Base-by-base conservation (phyloP, 768 basidiomycete species). In the Phanerochaete sordida region DNA sequence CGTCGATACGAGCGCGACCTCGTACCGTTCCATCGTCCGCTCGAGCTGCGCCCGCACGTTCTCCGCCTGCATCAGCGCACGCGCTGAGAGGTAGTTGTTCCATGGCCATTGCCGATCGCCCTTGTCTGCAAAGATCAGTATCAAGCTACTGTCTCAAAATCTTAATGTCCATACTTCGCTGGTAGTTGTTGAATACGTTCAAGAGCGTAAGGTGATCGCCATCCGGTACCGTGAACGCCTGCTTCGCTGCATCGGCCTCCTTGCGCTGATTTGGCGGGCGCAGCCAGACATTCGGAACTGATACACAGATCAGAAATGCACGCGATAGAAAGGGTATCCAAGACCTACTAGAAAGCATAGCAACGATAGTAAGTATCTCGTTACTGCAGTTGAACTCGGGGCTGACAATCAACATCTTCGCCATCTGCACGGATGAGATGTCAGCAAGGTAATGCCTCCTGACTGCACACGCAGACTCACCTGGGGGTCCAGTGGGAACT, bases 401-500 rank as follows among this genome's bases (percentile, higher is more conserved):
- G 71, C 93, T 95, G 65, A 87, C 83, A 62, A 98, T 93, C 52
- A 98, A 82, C 85, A 96, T 88, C 73, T 97, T 97, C 26, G 97
- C 86, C 66, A 98, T 80, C 87, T 93, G 63, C 54, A 56, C 7
- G 13, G 13, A 35, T 35, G 47, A 13, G 19, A 26, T 16, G 21
- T 46, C 21, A 12, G n/a, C 43, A 35, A 35, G 7, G 51, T 26
- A 46, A n/a, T 26, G 11, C 13, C 24, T 49, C 21, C 19, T 7
- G 15, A 54, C 27, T 4, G 27, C 5, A 24, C 28, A 16, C 2
- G 27, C 6, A 28, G 13, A 61, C 79, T 39, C 64, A 90, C 91
- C 80, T 95, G 95, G 39, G 96, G 97, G 72, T 98, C 97, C n/a
- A 99, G 81, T 12, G 96, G 97, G 79, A 98, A 98, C 66, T 98